A percentile compares a stretch with the other conserved stretches of the same genome.
Evolutionary conservation across 495 filamentous ascomycete species (phyloP).

Genomic region (Podospora fimiseda): DNA sequence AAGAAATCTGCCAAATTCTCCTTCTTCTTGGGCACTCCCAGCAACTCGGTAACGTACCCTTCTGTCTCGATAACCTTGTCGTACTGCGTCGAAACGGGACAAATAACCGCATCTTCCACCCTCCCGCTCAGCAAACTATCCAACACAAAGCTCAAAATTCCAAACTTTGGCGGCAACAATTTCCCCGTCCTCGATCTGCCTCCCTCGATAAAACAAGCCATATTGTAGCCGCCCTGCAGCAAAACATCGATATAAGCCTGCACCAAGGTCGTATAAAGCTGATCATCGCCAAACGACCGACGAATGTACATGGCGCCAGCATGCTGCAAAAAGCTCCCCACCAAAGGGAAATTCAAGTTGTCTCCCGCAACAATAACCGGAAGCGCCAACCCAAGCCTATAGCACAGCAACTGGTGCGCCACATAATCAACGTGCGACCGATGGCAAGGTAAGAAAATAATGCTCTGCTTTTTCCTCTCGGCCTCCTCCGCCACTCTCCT

Average conservation of each 20-base stretch:
- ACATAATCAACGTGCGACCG: conserved; percentile 95
- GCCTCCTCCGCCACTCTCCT: conserved; percentile 76
- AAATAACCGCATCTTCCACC: conserved; percentile 84
- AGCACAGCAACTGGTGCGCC: conserved; percentile 87
- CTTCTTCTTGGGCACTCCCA: conserved; percentile 89
- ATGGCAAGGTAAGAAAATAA: conserved; percentile 93
- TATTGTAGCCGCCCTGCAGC: conserved; percentile 82
- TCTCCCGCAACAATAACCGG: conserved; percentile 95
- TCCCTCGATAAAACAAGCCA: conserved; percentile 96
- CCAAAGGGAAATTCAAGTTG: conserved; percentile 87
- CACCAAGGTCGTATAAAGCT: conserved; percentile 81
- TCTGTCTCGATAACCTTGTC: conserved; percentile 98
- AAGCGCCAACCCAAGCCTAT: conserved; percentile 78
- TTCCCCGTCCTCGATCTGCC: conserved; percentile 90
- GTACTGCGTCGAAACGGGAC: conserved; percentile 93
- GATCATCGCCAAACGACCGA: conserved; percentile 85
- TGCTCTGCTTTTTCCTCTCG: conserved; percentile 80
- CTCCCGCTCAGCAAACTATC: conserved; percentile 85
- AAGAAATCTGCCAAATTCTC: conserved; percentile 88
- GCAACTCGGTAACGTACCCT: conserved; percentile 87
- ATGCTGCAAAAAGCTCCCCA: conserved; percentile 88
- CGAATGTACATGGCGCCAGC: conserved; percentile 97
- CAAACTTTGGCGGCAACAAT: conserved; percentile 87
- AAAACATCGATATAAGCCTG: conserved; percentile 94
- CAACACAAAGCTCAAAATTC: conserved; percentile 87